Evolutionary conservation across 108 stramenopile species (phyloP), one percentile per base, ranked within the genome.

Genomic region (Aurantiochytrium sp.): DNA sequence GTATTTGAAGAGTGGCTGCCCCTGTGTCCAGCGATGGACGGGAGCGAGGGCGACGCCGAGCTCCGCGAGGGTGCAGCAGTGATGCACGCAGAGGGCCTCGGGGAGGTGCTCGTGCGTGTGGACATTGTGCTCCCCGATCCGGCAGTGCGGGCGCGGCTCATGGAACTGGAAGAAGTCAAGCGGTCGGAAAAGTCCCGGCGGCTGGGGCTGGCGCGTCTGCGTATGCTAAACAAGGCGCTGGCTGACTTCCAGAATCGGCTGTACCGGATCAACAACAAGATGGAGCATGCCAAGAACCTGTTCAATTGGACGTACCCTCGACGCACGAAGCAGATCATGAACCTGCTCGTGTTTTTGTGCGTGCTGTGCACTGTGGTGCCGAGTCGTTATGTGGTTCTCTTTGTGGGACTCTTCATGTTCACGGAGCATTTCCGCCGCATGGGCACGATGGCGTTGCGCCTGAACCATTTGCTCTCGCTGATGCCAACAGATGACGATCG

Each of bases 331-430:
- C 69, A 10, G 15, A 22, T 81, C 12, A 39, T 81, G 41, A 81
- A 81, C 17, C 34, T 81, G 6, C 41, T 81, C 17, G 8, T 45
- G n/a, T 19, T 81, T n/a, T 21, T 81, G 6, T 45, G 41, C 22
- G 36, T 81, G 19, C 8, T 81, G 24, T 81, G 37, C 69, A 81
- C 69, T 45, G 8, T 81, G 42, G 42, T 81, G 6, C 69, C 69
- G 42, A 81, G 69, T 22, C 69, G 69, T 4, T 81, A 37, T 22
- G 42, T 81, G 37, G 42, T 81, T 4, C 21, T 81, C 24, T 81
- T 81, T 22, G 69, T 81, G 24, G 37, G 24, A 81, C 69, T 81
- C 42, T 81, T 81, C 69, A 81, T 81, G 69, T 81, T 81, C 42
- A 81, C 69, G 1, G 69, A 81, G 36, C 69, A 45, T 81, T 81